phyloP scores from a whole-genome alignment of 1,139 yeast species.

The Entelexis sorbosivorans region DNA sequence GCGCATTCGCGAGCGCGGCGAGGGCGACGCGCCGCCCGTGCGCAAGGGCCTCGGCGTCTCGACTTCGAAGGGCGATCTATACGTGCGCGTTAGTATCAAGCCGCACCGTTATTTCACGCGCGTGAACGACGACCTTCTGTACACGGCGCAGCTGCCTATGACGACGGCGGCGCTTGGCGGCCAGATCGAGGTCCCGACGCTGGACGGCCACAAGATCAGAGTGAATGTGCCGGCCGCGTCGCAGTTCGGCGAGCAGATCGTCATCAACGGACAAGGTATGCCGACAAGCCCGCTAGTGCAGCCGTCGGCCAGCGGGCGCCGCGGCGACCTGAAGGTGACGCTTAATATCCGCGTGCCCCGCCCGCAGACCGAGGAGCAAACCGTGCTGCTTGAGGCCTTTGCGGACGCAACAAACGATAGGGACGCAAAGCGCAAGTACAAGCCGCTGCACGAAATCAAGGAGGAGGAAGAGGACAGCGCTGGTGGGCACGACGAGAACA shows the following conservation, averaged over 20 bases:
- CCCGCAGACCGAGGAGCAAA: slow-evolving; percentile 78
- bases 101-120: slow-evolving; percentile 64
- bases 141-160: slow-evolving; percentile 63
- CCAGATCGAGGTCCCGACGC: slow-evolving; percentile 71
- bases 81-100: slow-evolving; percentile 65
- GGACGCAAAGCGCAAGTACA: slow-evolving; percentile 44
- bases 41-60: slow-evolving; percentile 39
- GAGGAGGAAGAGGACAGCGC: slow-evolving; percentile 20
- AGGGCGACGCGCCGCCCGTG: slow-evolving; percentile 75
- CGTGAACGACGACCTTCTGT: slow-evolving; percentile 51
- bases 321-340: slow-evolving; percentile 55
- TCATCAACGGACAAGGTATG: slow-evolving; percentile 80
- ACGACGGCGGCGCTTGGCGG: slow-evolving; percentile 98
- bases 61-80: slow-evolving; percentile 59
- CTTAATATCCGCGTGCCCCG: slow-evolving; percentile 60
- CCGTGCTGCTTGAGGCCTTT: slow-evolving; percentile 83
- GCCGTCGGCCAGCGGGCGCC: slow-evolving; percentile 7
- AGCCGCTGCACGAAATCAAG: slow-evolving; percentile 21
- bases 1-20: slow-evolving; percentile 71
- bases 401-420: slow-evolving; percentile 82
- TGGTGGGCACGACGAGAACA: slow-evolving; percentile 2
- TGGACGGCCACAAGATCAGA: slow-evolving; percentile 61
- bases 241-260: slow-evolving; percentile 61
- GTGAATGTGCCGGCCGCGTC: slow-evolving; percentile 81
- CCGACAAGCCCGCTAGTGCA: slow-evolving; percentile 38